Percentiles rank a stretch among this genome's conserved stretches.
These are phyloP conservation scores for Daldinia bambusicola DNA, from an alignment of 495 filamentous ascomycete genomes.

Conservation along the genomic window DNA sequence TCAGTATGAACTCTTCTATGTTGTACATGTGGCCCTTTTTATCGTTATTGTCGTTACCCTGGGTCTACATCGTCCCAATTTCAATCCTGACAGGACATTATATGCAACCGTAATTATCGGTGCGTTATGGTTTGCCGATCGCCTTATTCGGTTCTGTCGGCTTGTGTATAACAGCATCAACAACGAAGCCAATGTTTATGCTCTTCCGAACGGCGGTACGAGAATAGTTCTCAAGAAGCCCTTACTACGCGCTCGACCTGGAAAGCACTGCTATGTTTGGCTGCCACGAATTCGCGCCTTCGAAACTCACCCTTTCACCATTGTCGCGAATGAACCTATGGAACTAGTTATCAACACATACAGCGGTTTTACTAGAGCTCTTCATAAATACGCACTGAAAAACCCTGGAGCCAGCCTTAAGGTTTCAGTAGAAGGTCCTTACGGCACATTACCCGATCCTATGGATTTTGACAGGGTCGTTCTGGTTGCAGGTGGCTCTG, in stretches of 20 bases:
- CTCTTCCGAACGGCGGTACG: conserved; percentile 66
- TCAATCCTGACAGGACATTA: conserved; percentile 51
- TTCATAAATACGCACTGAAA: conserved; percentile 61
- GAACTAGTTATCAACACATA: conserved; percentile 67
- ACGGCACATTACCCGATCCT: conserved; percentile 67
- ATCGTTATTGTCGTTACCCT: conserved; percentile 60
- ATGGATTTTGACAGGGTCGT: conserved; percentile 66
- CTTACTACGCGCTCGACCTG: conserved; percentile 57
- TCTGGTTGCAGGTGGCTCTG: conserved; percentile 68
- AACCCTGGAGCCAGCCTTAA: conserved; percentile 58
- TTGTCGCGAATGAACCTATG: conserved; percentile 59
- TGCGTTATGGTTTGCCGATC: conserved; percentile 63
- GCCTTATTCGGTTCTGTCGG: conserved; percentile 59
- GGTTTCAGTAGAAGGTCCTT: conserved; percentile 67
- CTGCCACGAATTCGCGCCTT: conserved; percentile 65
- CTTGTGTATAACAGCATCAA: conserved; percentile 62
- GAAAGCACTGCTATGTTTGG: conserved; percentile 71
- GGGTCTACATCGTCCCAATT: conserved; percentile 64
- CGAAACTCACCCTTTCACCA: conserved; percentile 72
- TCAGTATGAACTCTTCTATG: conserved; percentile 69
- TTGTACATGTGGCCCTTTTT: conserved; percentile 64
- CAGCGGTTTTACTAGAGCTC: conserved; percentile 66
- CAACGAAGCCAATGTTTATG: conserved; percentile 64
- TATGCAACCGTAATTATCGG: conserved; percentile 59
- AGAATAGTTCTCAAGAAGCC: conserved; percentile 63